These are phyloP conservation scores for Heteromeles arbutifolia DNA, from an alignment of 306 rosid species.

Conservation along the genomic window DNA sequence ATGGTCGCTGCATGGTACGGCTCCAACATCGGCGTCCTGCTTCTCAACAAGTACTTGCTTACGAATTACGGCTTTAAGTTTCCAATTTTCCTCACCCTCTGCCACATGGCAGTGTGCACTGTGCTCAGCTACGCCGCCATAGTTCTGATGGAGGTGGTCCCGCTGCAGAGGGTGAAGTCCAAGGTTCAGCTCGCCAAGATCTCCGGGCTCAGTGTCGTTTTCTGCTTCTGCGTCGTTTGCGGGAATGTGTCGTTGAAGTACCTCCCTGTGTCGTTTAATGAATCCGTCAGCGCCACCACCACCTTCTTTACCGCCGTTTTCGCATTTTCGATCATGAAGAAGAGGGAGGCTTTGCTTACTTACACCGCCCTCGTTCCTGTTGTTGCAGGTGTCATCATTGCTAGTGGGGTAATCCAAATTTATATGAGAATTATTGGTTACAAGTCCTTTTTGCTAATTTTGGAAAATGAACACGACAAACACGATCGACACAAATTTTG, in stretches of 20 bases:
- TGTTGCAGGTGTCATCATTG: slow-evolving; percentile 20
- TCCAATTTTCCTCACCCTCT: slow-evolving; percentile 18
- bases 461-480: too few relatives aligned
- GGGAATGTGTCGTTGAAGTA: slow-evolving; percentile 20
- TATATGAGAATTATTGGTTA: too few relatives aligned
- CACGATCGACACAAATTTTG: too few relatives aligned
- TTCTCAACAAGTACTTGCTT: slow-evolving; percentile 22
- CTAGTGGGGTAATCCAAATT: slow-evolving; percentile 13
- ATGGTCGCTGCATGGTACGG: slow-evolving; percentile 18
- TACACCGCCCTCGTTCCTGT: slow-evolving; percentile 18
- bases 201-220: slow-evolving; percentile 14
- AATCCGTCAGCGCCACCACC: slow-evolving; percentile 17
- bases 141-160: slow-evolving; percentile 1
- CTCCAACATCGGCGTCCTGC: slow-evolving; percentile 25
- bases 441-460: too few relatives aligned
- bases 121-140: slow-evolving; percentile 15
- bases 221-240: slow-evolving; percentile 23
- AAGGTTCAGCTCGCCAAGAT: slow-evolving; percentile 14
- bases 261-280: slow-evolving; percentile 23
- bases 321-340: slow-evolving; percentile 6
- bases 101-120: slow-evolving; percentile 20
- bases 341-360: slow-evolving; percentile 15
- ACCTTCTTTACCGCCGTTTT: slow-evolving; percentile 20
- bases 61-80: slow-evolving; percentile 25
- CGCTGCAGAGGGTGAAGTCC: slow-evolving; percentile 13